Evolutionary conservation across 2,329 filamentous ascomycete genomes (phyloP), one percentile per base, ranked within the genome.

Genomic region (Fusarium pseudonygamai): DNA sequence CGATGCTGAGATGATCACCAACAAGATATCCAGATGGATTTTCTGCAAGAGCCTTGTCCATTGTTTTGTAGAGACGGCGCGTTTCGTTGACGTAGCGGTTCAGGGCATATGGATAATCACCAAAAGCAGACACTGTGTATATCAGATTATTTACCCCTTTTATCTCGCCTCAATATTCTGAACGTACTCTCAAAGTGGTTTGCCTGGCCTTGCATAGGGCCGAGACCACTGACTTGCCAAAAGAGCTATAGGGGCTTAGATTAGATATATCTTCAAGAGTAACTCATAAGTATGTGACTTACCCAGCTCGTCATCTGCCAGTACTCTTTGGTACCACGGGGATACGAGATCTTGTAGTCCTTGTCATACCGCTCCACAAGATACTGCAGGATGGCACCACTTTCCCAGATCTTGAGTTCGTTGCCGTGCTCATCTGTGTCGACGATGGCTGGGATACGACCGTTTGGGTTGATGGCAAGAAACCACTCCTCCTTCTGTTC

Each of bases 391-490:
- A 97, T 96, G 72, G 91, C 89, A 64, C 93, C 94, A 71, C 90
- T 93, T 82, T 97, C 95, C 78, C 96, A 97, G 30, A 97, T 81
- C 62, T 88, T 87, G 79, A 97, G 93, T 28, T 86, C 84, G 79
- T 92, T 84, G 74, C 93, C 93, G 80, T 95, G 91, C 10, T 86
- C 85, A 81, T 93, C 92, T 16, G 86, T 93, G 82, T 97, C 95
- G 12, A 93, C 96, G 55, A 97, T 78, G 61, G 94, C 94, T 6
- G 95, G 95, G 76, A 97, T 97, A 72, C 95, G 93, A 72, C 95
- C 95, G 81, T 97, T 97, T 71, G 95, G 95, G 83, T 97, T 97
- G 85, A 97, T 96, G 47, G 91, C 89, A 26, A 96, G 88, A 83
- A 95, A 97, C 94, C 93, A 97, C 24, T 89, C 89, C 82, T 96